phyloP scores from a whole-genome alignment of 139 green algal genomes.

The Auxenochlorella pyrenoidosa region DNA sequence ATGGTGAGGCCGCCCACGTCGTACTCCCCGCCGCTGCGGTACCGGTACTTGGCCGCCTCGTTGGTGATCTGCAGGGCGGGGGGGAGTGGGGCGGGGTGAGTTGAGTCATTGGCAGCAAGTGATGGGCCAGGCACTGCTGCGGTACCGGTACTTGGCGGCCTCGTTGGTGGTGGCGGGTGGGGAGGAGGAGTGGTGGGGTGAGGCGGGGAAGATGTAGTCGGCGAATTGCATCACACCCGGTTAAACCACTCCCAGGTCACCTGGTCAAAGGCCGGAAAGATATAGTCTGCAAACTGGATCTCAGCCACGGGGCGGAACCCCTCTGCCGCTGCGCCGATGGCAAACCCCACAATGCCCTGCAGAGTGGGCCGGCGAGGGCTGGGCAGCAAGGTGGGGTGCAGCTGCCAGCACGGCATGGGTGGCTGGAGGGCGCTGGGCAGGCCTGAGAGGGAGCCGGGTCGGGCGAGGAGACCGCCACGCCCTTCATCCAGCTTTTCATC shows the following conservation, averaged over 20 bases:
- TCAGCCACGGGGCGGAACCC: slow-evolving; percentile 79
- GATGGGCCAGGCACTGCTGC: too few relatives aligned
- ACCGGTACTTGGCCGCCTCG: slow-evolving; percentile 94
- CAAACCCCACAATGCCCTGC: slow-evolving; percentile 93
- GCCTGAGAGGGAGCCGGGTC: too few relatives aligned
- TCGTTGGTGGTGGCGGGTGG: neutral
- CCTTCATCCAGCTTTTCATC: too few relatives aligned
- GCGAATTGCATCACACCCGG: too few relatives aligned
- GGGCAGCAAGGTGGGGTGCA: neutral
- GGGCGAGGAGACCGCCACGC: too few relatives aligned
- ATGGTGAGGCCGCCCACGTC: slow-evolving; percentile 90
- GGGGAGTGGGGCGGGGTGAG: neutral
- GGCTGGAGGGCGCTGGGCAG: too few relatives aligned
- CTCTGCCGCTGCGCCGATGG: slow-evolving; percentile 82
- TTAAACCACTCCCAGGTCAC: too few relatives aligned
- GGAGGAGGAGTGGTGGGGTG: too few relatives aligned
- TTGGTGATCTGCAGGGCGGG: slow-evolving; percentile 74
- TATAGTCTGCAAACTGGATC: slow-evolving; percentile 80
- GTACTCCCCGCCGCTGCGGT: slow-evolving; percentile 85
- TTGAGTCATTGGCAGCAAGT: too few relatives aligned
- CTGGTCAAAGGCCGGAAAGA: slow-evolving; percentile 96
- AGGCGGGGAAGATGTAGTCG: too few relatives aligned
- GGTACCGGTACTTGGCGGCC: neutral
- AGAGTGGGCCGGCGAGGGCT: neutral
- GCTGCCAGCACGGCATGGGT: too few relatives aligned